phyloP scores from a whole-genome alignment of 768 basidiomycete species.

The Hortiboletus campestris region DNA sequence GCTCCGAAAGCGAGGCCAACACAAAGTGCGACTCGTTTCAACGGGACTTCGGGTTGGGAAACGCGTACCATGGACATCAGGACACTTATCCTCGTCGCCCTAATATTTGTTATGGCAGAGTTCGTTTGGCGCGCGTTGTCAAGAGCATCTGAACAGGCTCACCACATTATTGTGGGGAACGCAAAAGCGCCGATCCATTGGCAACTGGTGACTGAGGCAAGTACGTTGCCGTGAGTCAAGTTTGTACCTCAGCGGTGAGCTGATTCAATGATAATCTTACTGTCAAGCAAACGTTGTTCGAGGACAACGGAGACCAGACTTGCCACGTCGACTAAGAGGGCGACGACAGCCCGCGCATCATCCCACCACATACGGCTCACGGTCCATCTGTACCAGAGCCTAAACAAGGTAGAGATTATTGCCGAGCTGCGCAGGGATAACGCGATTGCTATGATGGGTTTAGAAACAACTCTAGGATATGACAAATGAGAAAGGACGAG shows the following conservation, averaged over 20 bases:
- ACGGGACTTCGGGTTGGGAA: not conserved
- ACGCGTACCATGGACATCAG: constrained; percentile 17
- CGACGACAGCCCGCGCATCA: constrained; percentile 13
- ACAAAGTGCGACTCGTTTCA: not conserved
- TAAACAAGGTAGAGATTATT: constrained; percentile 10
- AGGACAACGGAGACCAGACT: not conserved
- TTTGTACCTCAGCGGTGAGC: not conserved
- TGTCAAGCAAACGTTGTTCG: not conserved
- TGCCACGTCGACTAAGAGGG: constrained; percentile 1
- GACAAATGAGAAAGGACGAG: not conserved
- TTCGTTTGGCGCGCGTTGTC: no score
- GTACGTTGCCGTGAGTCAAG: not conserved
- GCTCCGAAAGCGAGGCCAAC: constrained; percentile 8
- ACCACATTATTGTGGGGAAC: not conserved
- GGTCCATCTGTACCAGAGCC: constrained; percentile 15
- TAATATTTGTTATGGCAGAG: not conserved
- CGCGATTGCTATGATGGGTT: not conserved
- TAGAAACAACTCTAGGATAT: not conserved
- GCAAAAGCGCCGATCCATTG: constrained; percentile 6
- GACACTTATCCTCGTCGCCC: constrained; percentile 18
- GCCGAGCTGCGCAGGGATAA: constrained; percentile 5
- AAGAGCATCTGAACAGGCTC: not conserved
- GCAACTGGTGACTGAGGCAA: no score
- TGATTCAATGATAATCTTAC: not conserved
- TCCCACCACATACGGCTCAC: constrained; percentile 19